Percentiles rank a stretch among this genome's conserved stretches.
phyloP scores from a whole-genome alignment of 2,329 filamentous ascomycete species.

The Talaromyces sp. region DNA sequence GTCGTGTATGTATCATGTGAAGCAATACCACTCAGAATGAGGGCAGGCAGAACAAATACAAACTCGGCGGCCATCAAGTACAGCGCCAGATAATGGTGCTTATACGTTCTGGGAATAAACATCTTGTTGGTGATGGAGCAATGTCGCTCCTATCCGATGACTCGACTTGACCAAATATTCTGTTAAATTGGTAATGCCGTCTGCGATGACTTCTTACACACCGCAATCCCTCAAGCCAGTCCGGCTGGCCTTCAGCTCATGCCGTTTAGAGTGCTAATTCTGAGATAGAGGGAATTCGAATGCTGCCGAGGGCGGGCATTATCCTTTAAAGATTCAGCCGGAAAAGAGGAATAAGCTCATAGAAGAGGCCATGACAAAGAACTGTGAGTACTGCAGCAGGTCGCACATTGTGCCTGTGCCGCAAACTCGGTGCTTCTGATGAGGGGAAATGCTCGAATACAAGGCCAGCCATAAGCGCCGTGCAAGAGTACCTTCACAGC shows the following conservation, averaged over 20 bases:
- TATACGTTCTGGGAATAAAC: constrained; percentile 53
- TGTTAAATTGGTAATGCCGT: not conserved
- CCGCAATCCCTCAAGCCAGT: constrained; percentile 25
- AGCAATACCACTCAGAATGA: constrained; percentile 59
- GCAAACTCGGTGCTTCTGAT: not conserved
- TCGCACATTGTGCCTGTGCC: not conserved
- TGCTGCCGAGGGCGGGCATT: constrained; percentile 16
- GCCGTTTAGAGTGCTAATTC: constrained; percentile 15
- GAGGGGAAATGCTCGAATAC: constrained; percentile 14
- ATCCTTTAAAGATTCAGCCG: constrained; percentile 16
- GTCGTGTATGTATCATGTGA: constrained; percentile 57
- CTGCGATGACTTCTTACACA: not conserved
- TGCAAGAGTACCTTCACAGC: constrained; percentile 25
- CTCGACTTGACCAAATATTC: not conserved
- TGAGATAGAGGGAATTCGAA: constrained; percentile 15
- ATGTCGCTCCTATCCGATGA: not conserved
- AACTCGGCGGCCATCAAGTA: constrained; percentile 53
- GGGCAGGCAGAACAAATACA: constrained; percentile 51
- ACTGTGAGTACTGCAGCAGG: not conserved
- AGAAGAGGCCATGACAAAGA: constrained; percentile 1
- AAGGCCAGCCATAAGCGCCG: constrained; percentile 19
- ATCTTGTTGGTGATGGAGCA: constrained; percentile 22
- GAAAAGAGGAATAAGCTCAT: constrained; percentile 19
- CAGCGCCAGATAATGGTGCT: constrained; percentile 48
- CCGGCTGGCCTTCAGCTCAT: constrained; percentile 35